Percentiles rank a stretch among this genome's conserved stretches.
Conservation (phyloP, 2,329 filamentous ascomycete genomes). For the Trichophyton schoenleinii region DNA sequence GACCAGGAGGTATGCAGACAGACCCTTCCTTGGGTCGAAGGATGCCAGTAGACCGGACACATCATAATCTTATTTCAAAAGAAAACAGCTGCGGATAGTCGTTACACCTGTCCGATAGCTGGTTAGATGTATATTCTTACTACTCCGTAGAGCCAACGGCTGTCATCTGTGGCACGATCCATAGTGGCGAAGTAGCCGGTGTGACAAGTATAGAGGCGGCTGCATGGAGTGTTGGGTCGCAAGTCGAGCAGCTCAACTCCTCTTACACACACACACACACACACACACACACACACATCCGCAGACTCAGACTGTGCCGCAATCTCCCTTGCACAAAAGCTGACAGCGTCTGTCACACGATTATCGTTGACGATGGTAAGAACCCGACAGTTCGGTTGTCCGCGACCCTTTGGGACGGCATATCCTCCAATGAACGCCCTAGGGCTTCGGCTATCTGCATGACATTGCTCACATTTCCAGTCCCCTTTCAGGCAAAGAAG, state of each 20-base stretch:
- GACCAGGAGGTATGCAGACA: not conserved
- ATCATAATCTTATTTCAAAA: not conserved
- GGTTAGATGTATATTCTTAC: not conserved
- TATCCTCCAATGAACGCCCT: not conserved
- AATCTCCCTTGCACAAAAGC: not conserved
- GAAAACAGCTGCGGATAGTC: not conserved
- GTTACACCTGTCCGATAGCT: not conserved
- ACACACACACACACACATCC: not conserved
- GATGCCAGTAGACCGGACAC: not conserved
- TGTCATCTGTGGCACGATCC: not conserved
- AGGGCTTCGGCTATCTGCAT: constrained; percentile 5
- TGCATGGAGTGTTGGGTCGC: not conserved
- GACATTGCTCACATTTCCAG: constrained; percentile 2
- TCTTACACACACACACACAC: not conserved
- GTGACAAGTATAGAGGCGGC: not conserved
- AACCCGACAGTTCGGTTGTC: constrained; percentile 6
- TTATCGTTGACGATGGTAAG: not conserved
- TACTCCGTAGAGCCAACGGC: not conserved
- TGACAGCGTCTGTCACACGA: not conserved
- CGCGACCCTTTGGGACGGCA: not conserved
- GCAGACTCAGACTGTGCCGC: not conserved
- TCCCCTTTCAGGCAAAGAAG: not conserved
- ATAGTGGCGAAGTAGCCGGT: not conserved
- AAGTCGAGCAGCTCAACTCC: not conserved
- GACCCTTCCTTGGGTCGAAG: not conserved